Evolutionary conservation across 2,329 filamentous ascomycete species (phyloP).

Genomic region (Aspergillus sp.): DNA sequence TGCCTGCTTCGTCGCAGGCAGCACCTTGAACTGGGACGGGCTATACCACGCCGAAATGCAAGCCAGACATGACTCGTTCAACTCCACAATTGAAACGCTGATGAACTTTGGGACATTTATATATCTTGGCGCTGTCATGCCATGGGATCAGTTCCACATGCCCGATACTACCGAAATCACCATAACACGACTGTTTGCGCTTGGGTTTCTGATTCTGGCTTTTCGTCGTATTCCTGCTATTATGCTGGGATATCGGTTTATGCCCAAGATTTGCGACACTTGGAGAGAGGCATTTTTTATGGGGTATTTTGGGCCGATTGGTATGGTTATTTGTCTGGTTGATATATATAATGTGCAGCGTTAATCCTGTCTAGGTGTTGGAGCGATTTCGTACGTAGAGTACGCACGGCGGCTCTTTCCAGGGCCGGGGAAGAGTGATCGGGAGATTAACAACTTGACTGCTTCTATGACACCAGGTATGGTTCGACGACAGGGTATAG

Average conservation of each 20-base stretch:
- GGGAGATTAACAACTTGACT: conserved; percentile 37
- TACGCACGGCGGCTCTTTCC: conserved; percentile 42
- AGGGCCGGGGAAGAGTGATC: conserved; percentile 32
- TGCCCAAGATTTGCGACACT: conserved; percentile 48
- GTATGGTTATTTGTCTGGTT: conserved; percentile 10
- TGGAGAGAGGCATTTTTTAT: conserved; percentile 59
- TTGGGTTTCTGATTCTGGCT: conserved; percentile 50
- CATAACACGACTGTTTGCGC: conserved; percentile 43
- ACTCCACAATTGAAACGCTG: conserved; percentile 53
- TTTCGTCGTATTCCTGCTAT: conserved; percentile 57
- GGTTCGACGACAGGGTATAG: neutral
- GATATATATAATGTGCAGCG: neutral
- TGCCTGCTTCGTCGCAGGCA: conserved; percentile 58
- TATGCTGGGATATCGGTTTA: conserved; percentile 50
- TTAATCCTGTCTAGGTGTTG: conserved; percentile 29
- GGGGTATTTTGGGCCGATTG: conserved; percentile 50
- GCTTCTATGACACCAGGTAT: conserved; percentile 36
- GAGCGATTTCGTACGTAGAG: conserved; percentile 44
- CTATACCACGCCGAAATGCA: conserved; percentile 54
- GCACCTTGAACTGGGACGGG: conserved; percentile 59
- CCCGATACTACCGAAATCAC: conserved; percentile 52
- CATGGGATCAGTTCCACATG: conserved; percentile 52
- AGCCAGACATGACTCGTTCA: conserved; percentile 57
- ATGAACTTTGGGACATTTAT: conserved; percentile 60
- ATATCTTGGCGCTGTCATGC: conserved; percentile 54